Base-by-base conservation (phyloP, 1,284 basidiomycete genomes). In the Naganishia sp. region DNA sequence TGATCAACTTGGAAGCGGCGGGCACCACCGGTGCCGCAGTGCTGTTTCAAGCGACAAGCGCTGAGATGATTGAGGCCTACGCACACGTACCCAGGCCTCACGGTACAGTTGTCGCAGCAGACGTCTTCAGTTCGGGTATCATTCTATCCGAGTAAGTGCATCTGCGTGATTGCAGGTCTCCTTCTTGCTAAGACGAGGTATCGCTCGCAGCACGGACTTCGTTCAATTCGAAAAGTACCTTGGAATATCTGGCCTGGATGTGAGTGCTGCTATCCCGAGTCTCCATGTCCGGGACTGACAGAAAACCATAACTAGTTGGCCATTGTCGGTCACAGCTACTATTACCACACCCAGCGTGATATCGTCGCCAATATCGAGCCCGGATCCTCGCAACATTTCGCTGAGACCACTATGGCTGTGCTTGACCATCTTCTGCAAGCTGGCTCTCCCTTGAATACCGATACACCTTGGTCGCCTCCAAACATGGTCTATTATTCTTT, bases 11-110 rank as follows among this genome's bases (percentile, higher is more conserved):
- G 13, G 95, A 98, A 84, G 92, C 93, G 50, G 94, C 92, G 46
- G 95, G 95, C 0, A 88, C 88, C 0, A 88, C 86, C 6, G 94
- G 95, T 0, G 89, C 88, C 25, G 92, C 94, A 73, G 82, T 98
- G 9, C 84, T 98, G 15, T 99, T 99, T 83, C 95, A 99, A 81
- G 95, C 95, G 0, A 97, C 92, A 0, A 93, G 90, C 15, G 86
- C 90, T 69, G 87, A 94, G 75, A 96, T 99, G 92, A 90, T 98
- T 21, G 84, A 90, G 67, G 94, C 92, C 0, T 97, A 95, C 75
- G 85, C 88, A 0, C 84, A 88, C 71, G 90, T 92, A 0, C 93
- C 94, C 4, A 82, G 89, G 73, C 95, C 93, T 0, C 91, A 89
- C 65, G 96, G 93, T 1, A 94, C 92, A 0, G 86, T 97, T 66